A percentile compares a stretch with the other conserved stretches of the same genome.
Evolutionary conservation across 1,284 basidiomycete species (phyloP).

Genomic region (Apiotrichum laibachii): DNA sequence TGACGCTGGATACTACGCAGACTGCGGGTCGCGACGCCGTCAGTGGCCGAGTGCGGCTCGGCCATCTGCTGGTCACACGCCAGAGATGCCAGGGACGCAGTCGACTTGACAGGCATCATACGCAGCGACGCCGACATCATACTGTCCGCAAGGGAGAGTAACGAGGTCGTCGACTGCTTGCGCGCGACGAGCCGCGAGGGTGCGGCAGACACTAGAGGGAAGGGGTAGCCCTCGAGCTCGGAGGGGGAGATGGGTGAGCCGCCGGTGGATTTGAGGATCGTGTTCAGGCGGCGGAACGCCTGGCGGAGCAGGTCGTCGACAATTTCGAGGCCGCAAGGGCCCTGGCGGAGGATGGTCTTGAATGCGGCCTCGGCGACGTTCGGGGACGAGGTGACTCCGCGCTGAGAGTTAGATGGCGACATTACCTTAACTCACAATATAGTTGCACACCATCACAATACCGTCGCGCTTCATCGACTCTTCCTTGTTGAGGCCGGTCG

Average conservation of each 20-base stretch:
- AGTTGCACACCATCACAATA: slow-evolving; percentile 32
- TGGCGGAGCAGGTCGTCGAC: slow-evolving; percentile 42
- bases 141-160: slow-evolving; percentile 18
- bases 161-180: slow-evolving; percentile 18
- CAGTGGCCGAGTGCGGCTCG: background rate
- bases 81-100: slow-evolving; percentile 22
- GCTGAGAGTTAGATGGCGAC: slow-evolving; percentile 19
- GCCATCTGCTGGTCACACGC: slow-evolving; percentile 2
- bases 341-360: slow-evolving; percentile 28
- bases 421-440: slow-evolving; percentile 36
- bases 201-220: slow-evolving; percentile 13
- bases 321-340: slow-evolving; percentile 28
- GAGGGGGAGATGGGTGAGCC: slow-evolving; percentile 7
- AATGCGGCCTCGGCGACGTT: slow-evolving; percentile 30
- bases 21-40: background rate
- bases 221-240: slow-evolving; percentile 20
- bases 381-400: slow-evolving; percentile 29
- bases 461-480: slow-evolving; percentile 11
- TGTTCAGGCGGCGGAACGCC: slow-evolving; percentile 37
- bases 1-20: slow-evolving; percentile 14
- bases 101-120: slow-evolving; percentile 27
- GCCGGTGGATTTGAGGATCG: slow-evolving; percentile 22
- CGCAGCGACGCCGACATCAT: slow-evolving; percentile 11
- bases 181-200: slow-evolving; percentile 1
- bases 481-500: slow-evolving; percentile 10